A percentile compares a stretch with the other conserved stretches of the same genome.
Conservation (phyloP, 2,329 filamentous ascomycete species). For the Epicoccum sorghinum region DNA sequence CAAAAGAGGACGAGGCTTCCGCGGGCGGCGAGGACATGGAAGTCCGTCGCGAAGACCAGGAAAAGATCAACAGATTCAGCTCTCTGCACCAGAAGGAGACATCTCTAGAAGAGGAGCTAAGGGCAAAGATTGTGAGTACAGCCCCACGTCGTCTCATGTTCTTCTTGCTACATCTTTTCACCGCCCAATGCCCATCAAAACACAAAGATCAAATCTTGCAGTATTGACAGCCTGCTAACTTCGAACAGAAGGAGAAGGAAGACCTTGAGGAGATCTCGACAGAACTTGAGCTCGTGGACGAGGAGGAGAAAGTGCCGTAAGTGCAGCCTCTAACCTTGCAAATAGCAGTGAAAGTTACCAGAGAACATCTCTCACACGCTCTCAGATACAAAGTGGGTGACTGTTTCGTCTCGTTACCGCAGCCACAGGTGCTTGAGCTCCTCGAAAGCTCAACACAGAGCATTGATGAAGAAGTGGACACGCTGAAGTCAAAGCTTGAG, state of each 20-base stretch:
- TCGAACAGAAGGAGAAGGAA: constrained; percentile 89
- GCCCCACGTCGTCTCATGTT: background rate
- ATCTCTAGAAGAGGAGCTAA: constrained; percentile 78
- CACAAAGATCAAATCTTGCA: no score
- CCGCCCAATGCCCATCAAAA: no score
- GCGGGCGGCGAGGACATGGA: constrained; percentile 81
- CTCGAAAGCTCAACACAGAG: constrained; percentile 72
- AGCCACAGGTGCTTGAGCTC: constrained; percentile 86
- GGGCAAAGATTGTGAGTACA: constrained; percentile 72
- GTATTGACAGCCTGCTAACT: background rate
- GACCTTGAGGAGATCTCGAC: constrained; percentile 91
- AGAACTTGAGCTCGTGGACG: constrained; percentile 92
- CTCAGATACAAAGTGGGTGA: constrained; percentile 94
- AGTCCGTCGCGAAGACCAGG: constrained; percentile 94
- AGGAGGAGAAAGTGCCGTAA: constrained; percentile 91
- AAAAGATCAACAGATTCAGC: constrained; percentile 98
- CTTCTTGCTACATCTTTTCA: background rate
- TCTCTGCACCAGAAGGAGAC: constrained; percentile 87
- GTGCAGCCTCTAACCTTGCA: constrained; percentile 37
- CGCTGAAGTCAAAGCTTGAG: constrained; percentile 77
- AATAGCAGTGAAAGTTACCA: no score
- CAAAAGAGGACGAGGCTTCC: constrained; percentile 77
- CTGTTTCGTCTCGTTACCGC: constrained; percentile 85
- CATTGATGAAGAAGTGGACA: constrained; percentile 77
- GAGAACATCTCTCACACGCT: background rate